Evolutionary conservation across 148 eudicot species (phyloP).

Genomic region (Silene latifolia): DNA sequence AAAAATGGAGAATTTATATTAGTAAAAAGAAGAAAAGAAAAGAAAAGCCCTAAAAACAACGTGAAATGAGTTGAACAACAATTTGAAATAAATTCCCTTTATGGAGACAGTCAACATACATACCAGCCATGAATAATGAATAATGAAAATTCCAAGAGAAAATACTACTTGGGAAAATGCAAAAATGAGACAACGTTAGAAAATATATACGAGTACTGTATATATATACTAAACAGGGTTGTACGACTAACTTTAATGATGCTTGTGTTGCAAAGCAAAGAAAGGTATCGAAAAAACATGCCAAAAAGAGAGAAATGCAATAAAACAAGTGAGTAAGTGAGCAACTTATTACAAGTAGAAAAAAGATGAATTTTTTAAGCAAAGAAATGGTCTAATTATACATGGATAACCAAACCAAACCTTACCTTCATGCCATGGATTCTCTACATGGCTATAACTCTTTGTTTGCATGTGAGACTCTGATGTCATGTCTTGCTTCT

Average conservation of each 20-base stretch:
- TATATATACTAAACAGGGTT: slow-evolving; percentile 1
- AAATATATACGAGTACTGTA: too few species aligned
- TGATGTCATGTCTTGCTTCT: not conserved
- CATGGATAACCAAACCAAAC: not conserved
- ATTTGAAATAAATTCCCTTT: not conserved
- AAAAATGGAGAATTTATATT: not conserved
- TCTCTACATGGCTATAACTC: not conserved
- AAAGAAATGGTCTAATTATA: slow-evolving; percentile 13
- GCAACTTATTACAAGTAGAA: slow-evolving; percentile 3
- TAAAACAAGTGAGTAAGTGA: too few species aligned
- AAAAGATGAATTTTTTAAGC: slow-evolving; percentile 1
- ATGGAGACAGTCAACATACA: slow-evolving; percentile 28
- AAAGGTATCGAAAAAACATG: slow-evolving; percentile 21
- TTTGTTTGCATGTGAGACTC: slow-evolving; percentile 6
- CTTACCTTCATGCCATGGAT: not conserved
- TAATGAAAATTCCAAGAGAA: slow-evolving; percentile 9
- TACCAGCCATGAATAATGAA: slow-evolving; percentile 29
- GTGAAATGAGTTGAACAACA: slow-evolving; percentile 16
- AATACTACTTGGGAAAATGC: slow-evolving; percentile 21
- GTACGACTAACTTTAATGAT: not conserved
- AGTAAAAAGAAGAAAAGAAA: too few species aligned
- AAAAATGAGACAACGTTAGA: not conserved
- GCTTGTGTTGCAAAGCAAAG: slow-evolving; percentile 4
- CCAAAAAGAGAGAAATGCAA: not conserved
- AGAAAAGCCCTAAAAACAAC: slow-evolving; percentile 15